Base-by-base conservation (phyloP, 129 eudicot genomes). In the Solidago caesia region DNA sequence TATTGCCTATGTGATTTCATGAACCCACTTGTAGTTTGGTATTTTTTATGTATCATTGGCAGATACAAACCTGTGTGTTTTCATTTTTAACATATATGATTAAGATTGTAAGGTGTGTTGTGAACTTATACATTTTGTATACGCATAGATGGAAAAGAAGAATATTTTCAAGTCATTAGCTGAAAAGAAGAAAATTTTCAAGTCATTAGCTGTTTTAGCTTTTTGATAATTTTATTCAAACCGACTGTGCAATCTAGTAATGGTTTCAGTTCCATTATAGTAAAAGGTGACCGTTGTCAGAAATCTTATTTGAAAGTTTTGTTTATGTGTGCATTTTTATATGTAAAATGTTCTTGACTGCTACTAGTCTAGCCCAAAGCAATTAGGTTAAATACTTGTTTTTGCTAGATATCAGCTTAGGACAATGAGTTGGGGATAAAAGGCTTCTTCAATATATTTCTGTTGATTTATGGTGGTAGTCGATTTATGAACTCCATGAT, bases 341-440 rank as follows among this genome's bases (percentile, higher is more conserved):
- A 8, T 47, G 39, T 63, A 33, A 49, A 64, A 15, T 49, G 29
- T 49, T 15, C 60, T 59, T 57, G 69, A 73, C 11, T 27, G 60
- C 49, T 26, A 45, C 44, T 62, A 43, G 55, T 10, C 21, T 44
- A 70, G 6, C 29, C 56, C n/a, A 6, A 56, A 10, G 14, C 56
- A 43, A 56, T 56, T 16, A 56, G 75, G 43, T 39, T 16, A 41
- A 71, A 55, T 51, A 71, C 65, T 15, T 71, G 51, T 71, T n/a
- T 47, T 9, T 26, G 51, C 33, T 55, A 39, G 7, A 71, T 33
- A 16, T 56, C 15, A 71, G 25, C 75, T 27, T 15, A 42, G 4
- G 21, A 15, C 33, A 5, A 16, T 56, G 75, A 44, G 53, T 56
- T 71, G 45, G 11, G 33, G 12, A 68, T 70, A 42, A 21, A 58